Base-by-base conservation (phyloP, 2,329 filamentous ascomycete species). In the Sphaceloma murrayae region DNA sequence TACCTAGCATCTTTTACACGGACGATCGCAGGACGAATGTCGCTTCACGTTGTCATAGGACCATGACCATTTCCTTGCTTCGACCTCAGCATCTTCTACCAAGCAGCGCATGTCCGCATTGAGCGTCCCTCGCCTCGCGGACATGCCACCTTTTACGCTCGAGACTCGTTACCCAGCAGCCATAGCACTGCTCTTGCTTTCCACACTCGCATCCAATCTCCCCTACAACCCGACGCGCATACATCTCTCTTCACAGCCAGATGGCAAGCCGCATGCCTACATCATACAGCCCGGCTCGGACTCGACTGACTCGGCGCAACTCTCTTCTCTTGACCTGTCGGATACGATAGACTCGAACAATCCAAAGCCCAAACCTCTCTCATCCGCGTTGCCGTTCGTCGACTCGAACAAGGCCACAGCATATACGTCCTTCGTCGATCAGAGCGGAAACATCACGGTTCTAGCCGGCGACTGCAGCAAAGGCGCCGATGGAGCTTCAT, bases 171-270 rank as follows among this genome's bases (percentile, higher is more conserved):
- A 30, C 29, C 18, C 24, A 2, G 26, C 40, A 30, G 26, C 40
- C 26, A 17, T 44, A 31, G 32, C 42, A n/a, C 30, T 47, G 29
- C 21, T 51, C 10, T 17, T 40, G 7, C 42, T 47, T 13, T 19
- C 31, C 7, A 31, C 45, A 11, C 33, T 36, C 43, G 64, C 36
- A 5, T 18, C 66, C 30, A 60, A 67, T 38, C 71, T 86, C 43
- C 86, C 85, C 18, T 94, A 93, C 66, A 78, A 80, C 45, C 82
- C 85, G 2, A 86, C 86, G 0, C 77, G 75, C 21, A 72, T 93
- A 43, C 73, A 89, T 47, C 70, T 78, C 34, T 62, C 42, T 10
- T 34, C 64, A 62, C 46, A 73, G 49, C 61, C 66, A 16, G 65
- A 66, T 43, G 46, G 46, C 21, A 39, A 48, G 22, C 40, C 44